Conservation (phyloP, 768 basidiomycete species). For the Trametes elegans region DNA sequence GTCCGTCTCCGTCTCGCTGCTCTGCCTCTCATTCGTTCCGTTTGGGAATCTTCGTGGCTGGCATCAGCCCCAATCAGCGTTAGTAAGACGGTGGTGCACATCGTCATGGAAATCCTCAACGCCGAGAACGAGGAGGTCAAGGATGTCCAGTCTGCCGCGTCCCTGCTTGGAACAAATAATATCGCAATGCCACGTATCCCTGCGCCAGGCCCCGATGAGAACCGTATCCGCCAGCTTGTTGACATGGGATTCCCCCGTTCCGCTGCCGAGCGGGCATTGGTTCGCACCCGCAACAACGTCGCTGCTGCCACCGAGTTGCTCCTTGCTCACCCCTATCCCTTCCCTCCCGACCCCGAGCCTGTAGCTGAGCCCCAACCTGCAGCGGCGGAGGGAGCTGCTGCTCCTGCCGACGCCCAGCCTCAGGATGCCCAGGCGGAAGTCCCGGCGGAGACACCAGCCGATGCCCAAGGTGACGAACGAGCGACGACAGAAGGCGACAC, state of each 20-base stretch:
- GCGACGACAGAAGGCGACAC: not conserved
- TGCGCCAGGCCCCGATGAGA: slow-evolving; percentile 62
- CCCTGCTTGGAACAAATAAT: slow-evolving; percentile 31
- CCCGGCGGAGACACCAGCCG: slow-evolving; percentile 25
- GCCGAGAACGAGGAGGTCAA: slow-evolving; percentile 77
- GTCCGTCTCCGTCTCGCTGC: slow-evolving; percentile 72
- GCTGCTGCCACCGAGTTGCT: slow-evolving; percentile 86
- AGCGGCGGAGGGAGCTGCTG: slow-evolving; percentile 15
- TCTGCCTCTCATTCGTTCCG: slow-evolving; percentile 59
- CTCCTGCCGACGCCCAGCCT: slow-evolving; percentile 15
- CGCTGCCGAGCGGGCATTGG: slow-evolving; percentile 80
- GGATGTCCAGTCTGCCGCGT: slow-evolving; percentile 39
- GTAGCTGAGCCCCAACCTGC: slow-evolving; percentile 27
- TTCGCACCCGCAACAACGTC: slow-evolving; percentile 85
- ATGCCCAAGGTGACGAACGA: slow-evolving; percentile 22
- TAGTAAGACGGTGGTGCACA: slow-evolving; percentile 71
- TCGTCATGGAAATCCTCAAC: slow-evolving; percentile 76
- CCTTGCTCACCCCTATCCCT: slow-evolving; percentile 75
- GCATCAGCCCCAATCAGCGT: slow-evolving; percentile 70
- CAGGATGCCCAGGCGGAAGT: slow-evolving; percentile 1
- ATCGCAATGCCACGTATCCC: slow-evolving; percentile 33
- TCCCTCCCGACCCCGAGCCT: slow-evolving; percentile 64
- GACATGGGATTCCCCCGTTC: slow-evolving; percentile 98
- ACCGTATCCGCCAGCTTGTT: slow-evolving; percentile 74
- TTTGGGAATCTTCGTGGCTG: slow-evolving; percentile 89